Evolutionary conservation across 1,284 basidiomycete genomes (phyloP), one percentile per base, ranked within the genome.

Genomic region (Marasmius fiardii): DNA sequence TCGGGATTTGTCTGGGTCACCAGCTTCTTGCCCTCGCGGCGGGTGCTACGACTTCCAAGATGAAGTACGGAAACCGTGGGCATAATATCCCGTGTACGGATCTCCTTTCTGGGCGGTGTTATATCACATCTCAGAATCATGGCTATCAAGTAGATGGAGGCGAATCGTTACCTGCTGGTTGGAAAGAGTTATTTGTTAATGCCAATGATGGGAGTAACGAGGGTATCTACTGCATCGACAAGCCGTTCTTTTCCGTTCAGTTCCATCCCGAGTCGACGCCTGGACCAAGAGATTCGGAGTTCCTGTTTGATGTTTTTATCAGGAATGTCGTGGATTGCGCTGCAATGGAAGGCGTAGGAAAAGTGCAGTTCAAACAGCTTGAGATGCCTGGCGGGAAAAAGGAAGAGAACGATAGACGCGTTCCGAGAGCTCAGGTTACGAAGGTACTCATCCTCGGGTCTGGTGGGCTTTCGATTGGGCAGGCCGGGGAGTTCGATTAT

Each of bases 31-130:
- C 95, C 4, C 85, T 98, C 55, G 97, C 97, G 41, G 91, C 93
- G 4, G 97, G 97, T 48, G 96, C 95, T 8, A 83, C 80, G 60
- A 99, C 97, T 7, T 91, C 90, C 51, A 99, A 99, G 76, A 98
- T 99, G 93, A 98, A 98, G 79, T 99, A 98, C 71, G 97, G 97
- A 55, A 99, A 99, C 71, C 92, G 97, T 63, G 97, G 97, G 12
- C 95, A 98, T 72, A 99, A 99, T 75, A 93, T 99, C 66, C 97
- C 97, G 3, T 99, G 96, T 74, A 98, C 93, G 35, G 93, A 96
- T 72, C 82, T 90, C 43, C 82, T 97, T 56, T 94, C 92, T 53
- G 97, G 96, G 34, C 82, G 97, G 58, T 99, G 97, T 76, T 99
- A 98, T 74, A 98, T 99, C 75, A 99, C 97, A 35, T 95, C 92